Evolutionary conservation across 2,329 filamentous ascomycete genomes (phyloP).

Genomic region (Thielaviopsis musarum): DNA sequence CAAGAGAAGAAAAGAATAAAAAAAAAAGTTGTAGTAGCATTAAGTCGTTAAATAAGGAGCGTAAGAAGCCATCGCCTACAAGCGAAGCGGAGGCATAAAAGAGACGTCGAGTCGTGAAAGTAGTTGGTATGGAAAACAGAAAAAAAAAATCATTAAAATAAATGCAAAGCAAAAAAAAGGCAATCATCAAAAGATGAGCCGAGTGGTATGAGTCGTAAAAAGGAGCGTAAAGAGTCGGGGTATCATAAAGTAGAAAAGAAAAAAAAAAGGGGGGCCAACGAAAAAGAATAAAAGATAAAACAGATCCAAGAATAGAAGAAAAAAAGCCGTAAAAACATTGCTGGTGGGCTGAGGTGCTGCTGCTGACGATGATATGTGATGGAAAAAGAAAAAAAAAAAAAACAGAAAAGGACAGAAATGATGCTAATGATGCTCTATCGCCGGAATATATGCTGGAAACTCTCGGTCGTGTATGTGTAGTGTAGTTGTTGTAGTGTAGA

Average conservation of each 20-base stretch:
- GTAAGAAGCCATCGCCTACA: not conserved
- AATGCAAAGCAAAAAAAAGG: conserved; percentile 2
- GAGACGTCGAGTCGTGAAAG: not conserved
- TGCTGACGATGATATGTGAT: not conserved
- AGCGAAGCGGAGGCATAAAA: not conserved
- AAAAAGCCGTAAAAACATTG: not conserved
- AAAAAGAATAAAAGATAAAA: not conserved
- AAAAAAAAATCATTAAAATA: not conserved
- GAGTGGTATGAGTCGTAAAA: conserved; percentile 18
- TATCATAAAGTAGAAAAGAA: conserved; percentile 14
- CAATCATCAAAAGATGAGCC: conserved; percentile 12
- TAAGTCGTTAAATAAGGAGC: not conserved
- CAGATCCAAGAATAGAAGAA: conserved; percentile 1
- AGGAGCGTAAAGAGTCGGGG: conserved; percentile 31
- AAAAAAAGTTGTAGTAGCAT: not conserved
- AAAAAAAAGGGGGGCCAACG: not conserved
- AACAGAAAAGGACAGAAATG: conserved; percentile 19
- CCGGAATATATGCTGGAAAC: conserved; percentile 17
- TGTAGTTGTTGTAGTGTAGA: not conserved
- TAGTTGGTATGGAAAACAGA: not conserved
- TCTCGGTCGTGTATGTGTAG: conserved; percentile 25
- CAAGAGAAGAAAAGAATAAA: not conserved
- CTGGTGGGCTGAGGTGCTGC: not conserved
- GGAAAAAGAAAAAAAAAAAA: not conserved
- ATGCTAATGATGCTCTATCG: conserved; percentile 30